Evolutionary conservation across 208 protist species (phyloP), one percentile per base, ranked within the genome.

Genomic region (Porcisia hertigi): DNA sequence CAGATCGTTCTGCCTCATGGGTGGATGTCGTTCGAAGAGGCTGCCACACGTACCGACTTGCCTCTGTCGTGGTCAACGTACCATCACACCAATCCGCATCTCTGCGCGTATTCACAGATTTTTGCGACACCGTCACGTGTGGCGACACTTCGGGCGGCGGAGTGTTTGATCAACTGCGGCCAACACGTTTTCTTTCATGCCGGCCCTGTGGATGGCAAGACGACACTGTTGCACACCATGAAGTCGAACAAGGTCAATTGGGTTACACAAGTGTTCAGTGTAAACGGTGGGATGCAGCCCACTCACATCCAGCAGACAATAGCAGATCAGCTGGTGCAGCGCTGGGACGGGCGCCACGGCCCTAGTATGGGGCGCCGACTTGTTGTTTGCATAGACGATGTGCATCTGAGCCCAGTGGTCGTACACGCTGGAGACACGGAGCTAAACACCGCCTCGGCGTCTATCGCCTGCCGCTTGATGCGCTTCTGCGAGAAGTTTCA

Each of bases 341-440:
- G 86, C 60, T 87, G 88, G 71, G 83, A 77, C 63, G 87, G 86
- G 20, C 30, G 64, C 34, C 91, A 92, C 80, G 86, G 86, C 4
- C 91, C 93, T 43, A 82, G 80, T 49, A 53, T 92, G 20, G 93
- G 91, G 12, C 82, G 84, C 23, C 89, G 86, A 25, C 77, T 97
- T n/a, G 83, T 95, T 3, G 81, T 97, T 41, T 94, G 88, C 80
- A 89, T 97, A 39, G 93, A 97, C 69, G 93, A 97, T 82, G 77
- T 95, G n/a, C 87, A 95, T 73, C 73, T 95, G 47, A 83, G 83
- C 11, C 84, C 74, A 23, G 34, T 57, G 34, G 49, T 76, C 18
- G 16, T 41, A 53, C n/a, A 18, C 71, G 75, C 77, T 36, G 53
- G 62, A 3, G 55, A 58, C 52, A 73, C 20, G 34, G 36, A 60